Percentiles rank a stretch among this genome's conserved stretches.
Evolutionary conservation across 768 basidiomycete species (phyloP).

Genomic region (Lyophyllum atratum): DNA sequence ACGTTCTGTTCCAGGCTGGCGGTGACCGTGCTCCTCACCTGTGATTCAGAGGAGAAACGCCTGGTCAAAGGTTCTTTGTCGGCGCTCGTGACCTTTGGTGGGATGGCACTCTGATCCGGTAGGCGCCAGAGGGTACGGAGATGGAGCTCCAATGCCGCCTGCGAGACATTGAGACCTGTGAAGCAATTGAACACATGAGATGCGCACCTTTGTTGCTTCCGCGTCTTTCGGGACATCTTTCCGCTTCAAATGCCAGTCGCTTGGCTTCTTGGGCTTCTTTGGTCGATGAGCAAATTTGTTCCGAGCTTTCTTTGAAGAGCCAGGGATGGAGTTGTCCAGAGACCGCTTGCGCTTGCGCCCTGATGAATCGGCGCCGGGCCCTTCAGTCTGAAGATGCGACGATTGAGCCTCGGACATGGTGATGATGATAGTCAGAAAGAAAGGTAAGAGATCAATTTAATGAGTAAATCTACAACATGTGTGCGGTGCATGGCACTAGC

Average conservation of each 20-base stretch:
- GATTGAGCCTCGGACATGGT: not conserved
- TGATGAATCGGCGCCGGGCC: not conserved
- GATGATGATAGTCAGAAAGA: not conserved
- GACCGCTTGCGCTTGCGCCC: not conserved
- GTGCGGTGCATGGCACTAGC: not conserved
- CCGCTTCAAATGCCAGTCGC: constrained; percentile 11
- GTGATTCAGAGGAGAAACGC: constrained; percentile 2
- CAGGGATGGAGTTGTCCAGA: not conserved
- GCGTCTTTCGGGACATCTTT: constrained; percentile 11
- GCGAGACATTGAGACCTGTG: not conserved
- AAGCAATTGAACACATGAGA: not conserved
- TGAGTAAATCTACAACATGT: constrained; percentile 3
- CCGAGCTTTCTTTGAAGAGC: constrained; percentile 4
- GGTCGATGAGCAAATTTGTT: not conserved
- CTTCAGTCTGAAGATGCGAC: not conserved
- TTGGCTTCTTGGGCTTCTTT: constrained; percentile 13
- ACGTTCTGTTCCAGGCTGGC: constrained; percentile 2
- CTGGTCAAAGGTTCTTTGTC: constrained; percentile 2
- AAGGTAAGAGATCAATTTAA: not conserved
- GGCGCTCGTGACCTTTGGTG: constrained; percentile 4
- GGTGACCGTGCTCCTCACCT: not conserved
- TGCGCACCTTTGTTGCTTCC: constrained; percentile 11
- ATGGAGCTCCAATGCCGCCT: constrained; percentile 12
- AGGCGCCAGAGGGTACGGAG: constrained; percentile 12
- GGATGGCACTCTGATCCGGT: constrained; percentile 12